Percentiles rank a stretch among this genome's conserved stretches.
phyloP scores from a whole-genome alignment of 1,284 basidiomycete genomes.

The Pseudozyma sp. region DNA sequence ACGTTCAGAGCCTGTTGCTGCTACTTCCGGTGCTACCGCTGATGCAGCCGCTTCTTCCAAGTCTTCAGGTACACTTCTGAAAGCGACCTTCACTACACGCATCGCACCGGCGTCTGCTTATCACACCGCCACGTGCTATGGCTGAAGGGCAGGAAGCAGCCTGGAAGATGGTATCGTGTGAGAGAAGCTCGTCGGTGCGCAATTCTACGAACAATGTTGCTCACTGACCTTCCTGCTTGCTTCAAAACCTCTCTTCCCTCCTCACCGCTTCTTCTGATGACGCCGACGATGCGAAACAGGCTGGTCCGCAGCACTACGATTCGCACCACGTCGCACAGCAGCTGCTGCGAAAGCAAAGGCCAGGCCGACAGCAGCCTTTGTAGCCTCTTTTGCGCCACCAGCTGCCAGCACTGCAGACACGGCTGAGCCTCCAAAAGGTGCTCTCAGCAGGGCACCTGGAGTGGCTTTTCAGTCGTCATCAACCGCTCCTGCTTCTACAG shows the following conservation, averaged over 20 bases:
- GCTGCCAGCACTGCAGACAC: neutral
- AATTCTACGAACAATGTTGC: slow-evolving; percentile 21
- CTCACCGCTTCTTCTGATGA: neutral
- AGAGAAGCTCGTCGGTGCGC: neutral
- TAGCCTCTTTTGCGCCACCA: slow-evolving; percentile 31
- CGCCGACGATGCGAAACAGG: slow-evolving; percentile 9
- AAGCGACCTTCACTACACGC: slow-evolving; percentile 1
- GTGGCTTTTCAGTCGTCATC: slow-evolving; percentile 14
- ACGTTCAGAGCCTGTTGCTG: neutral
- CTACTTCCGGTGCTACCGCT: neutral
- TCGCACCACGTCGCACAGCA: slow-evolving; percentile 50
- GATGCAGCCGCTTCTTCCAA: slow-evolving; percentile 18
- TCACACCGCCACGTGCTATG: neutral
- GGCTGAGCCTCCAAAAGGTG: slow-evolving; percentile 7
- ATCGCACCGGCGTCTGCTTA: neutral
- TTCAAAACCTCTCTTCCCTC: no score
- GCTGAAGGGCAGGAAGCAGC: neutral
- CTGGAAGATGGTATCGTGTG: neutral
- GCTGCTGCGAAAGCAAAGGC: slow-evolving; percentile 28
- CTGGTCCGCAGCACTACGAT: slow-evolving; percentile 61
- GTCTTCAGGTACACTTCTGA: slow-evolving; percentile 51
- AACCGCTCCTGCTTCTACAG: neutral
- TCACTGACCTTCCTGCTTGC: slow-evolving; percentile 22
- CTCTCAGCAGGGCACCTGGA: slow-evolving; percentile 24
- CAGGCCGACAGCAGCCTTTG: slow-evolving; percentile 37